Evolutionary conservation across 352 stramenopile species (phyloP), one percentile per base, ranked within the genome.

Genomic region (Phytophthora nicotianae): DNA sequence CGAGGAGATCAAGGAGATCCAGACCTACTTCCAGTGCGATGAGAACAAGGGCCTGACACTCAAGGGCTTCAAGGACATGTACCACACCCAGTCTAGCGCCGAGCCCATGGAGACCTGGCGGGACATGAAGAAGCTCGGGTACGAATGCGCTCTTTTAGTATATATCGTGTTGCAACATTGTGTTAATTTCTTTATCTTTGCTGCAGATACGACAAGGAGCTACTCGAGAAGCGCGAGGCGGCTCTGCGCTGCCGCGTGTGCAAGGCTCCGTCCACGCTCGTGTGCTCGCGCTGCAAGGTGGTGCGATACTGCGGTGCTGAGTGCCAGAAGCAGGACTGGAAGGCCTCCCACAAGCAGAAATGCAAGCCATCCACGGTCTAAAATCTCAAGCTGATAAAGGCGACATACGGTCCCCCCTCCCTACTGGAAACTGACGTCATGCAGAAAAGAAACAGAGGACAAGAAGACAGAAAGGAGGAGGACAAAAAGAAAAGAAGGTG

Each of bases 21-120:
- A 96, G 81, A 94, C 84, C 38, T 96, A 96, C 74, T 96, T 96
- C 72, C 83, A 96, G 72, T 96, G 87, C 70, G 86, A 96, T 61
- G 87, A 96, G 72, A 95, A 95, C 76, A 93, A 93, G 79, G 85
- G 85, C 14, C 74, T 95, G 62, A 95, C 87, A 65, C 80, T 93
- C 49, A 91, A 91, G 75, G 87, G 87, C 40, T 96, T 94, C 70
- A 94, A 93, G 75, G 87, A 96, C 65, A 96, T 96, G 85, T 96
- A 96, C 82, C 87, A 94, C 74, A 96, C 87, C 67, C 87, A 96
- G 72, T 94, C 87, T 58, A 95, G 87, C 66, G 86, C 86, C 32
- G 87, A 96, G 73, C 83, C 86, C 14, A 85, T 91, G 72, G 87
- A 96, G 79, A 96, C 87, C 45, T 96, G 87, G 87, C 86, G 86